Percentiles rank a stretch among this genome's conserved stretches.
Evolutionary conservation across 164 flowering plant genomes (phyloP).

Genomic region (Magnolia sinica): DNA sequence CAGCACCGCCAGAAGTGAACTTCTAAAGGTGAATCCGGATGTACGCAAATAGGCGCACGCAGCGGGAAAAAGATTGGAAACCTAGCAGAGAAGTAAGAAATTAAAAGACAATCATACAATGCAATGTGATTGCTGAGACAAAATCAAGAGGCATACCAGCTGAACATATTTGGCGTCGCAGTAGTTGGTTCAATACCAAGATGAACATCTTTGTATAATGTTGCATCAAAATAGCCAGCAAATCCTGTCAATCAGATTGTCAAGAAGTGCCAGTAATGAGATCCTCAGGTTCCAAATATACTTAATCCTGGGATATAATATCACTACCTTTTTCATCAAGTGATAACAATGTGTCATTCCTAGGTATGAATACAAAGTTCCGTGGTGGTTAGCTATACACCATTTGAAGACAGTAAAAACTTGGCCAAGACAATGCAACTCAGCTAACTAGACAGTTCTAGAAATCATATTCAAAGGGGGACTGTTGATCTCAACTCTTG

Average conservation of each 20-base stretch:
- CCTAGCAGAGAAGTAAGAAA: conserved; percentile 38
- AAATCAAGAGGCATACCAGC: conserved; percentile 60
- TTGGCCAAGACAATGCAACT: no score
- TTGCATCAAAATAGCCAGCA: conserved; percentile 98
- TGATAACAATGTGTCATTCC: no score
- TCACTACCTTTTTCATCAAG: no score
- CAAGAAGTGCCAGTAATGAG: neutral
- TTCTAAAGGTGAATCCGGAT: conserved; percentile 64
- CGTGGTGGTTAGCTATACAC: no score
- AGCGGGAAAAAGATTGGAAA: conserved; percentile 92
- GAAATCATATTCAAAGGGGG: no score
- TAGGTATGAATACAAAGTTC: no score
- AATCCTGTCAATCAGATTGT: conserved; percentile 51
- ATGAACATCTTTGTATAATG: conserved; percentile 92
- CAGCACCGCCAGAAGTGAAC: conserved; percentile 95
- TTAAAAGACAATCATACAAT: neutral
- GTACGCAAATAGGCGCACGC: conserved; percentile 62
- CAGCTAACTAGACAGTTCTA: no score
- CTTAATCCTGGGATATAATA: neutral
- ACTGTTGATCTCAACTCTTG: no score
- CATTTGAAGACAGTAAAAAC: no score
- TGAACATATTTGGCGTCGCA: conserved; percentile 96
- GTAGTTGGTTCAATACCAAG: conserved; percentile 95
- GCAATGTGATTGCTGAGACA: neutral
- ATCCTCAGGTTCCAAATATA: neutral